Evolutionary conservation across 2,329 filamentous ascomycete genomes (phyloP), one percentile per base, ranked within the genome.

Genomic region (Talaromyces sp.): DNA sequence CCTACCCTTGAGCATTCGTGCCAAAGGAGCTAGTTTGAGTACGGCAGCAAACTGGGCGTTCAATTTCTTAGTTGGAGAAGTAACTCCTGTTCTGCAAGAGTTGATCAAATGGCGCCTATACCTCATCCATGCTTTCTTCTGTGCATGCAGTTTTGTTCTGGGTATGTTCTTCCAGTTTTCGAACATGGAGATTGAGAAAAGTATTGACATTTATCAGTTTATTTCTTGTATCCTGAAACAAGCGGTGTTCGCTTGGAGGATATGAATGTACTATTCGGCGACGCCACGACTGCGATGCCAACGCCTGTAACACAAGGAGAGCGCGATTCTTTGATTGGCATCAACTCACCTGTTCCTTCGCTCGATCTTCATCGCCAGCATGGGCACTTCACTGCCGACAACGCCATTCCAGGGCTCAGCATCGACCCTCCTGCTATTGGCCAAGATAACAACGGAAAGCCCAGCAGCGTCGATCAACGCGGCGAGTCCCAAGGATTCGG

Each of bases 21-120:
- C 94, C 67, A 98, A 98, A 83, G 95, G 95, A 67, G 94, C 95
- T 63, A 97, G 93, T 85, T 80, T 99, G 76, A 97, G 94, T 67
- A 98, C 95, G 1, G 95, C 95, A 19, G 89, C 93, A 36, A 99
- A 99, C 76, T 99, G 95, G 95, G 93, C 94, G 1, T 97, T 95
- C 80, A 99, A 99, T 80, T 99, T 93, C 91, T 83, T 98, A 29
- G 95, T 98, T 3, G 95, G 95, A 70, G 92, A 96, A 78, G 87
- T 98, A 84, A 99, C 95, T 0, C 95, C 95, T 1, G 88, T 98
- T 63, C 82, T 98, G 67, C 94, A 99, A 77, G 92, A 95, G 72
- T 88, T 85, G 79, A 98, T 99, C 72, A 87, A 90, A 72, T 99
- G 95, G 95, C 88, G 95, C 38, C 83, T 98, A 67, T 99, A 99